A percentile compares a stretch with the other conserved stretches of the same genome.
Evolutionary conservation across 1,139 yeast genomes (phyloP).

Genomic region (Diutina rugosa): DNA sequence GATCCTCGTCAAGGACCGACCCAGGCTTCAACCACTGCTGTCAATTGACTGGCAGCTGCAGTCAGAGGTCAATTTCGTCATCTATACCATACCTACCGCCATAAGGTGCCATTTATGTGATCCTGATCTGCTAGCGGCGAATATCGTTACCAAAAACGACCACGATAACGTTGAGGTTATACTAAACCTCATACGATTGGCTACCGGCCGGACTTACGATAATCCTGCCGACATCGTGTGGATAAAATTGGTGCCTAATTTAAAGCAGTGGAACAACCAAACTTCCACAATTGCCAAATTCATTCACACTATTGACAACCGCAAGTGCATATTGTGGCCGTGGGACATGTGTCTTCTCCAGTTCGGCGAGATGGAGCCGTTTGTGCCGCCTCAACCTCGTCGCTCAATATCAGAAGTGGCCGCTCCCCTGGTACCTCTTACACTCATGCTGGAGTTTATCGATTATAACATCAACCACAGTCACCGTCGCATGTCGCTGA

Average conservation of each 20-base stretch:
- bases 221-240: conserved; percentile 22
- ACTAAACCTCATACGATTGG: conserved; percentile 31
- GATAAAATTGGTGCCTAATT: conserved; percentile 57
- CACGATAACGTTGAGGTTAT: conserved; percentile 15
- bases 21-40: not conserved
- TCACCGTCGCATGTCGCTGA: not conserved
- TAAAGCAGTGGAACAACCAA: conserved; percentile 54
- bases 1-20: not conserved
- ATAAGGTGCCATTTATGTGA: conserved; percentile 52
- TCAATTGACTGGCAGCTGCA: not conserved
- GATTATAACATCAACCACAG: not conserved
- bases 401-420: not conserved
- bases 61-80: conserved; percentile 18
- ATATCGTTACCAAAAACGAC: conserved; percentile 9
- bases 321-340: conserved; percentile 61
- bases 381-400: not conserved
- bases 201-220: conserved; percentile 37
- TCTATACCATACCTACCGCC: conserved; percentile 67
- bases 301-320: conserved; percentile 37
- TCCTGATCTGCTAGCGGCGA: conserved; percentile 8
- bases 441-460: not conserved
- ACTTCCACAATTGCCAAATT: conserved; percentile 51
- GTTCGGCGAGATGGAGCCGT: conserved; percentile 16
- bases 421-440: not conserved
- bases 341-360: conserved; percentile 51